These are phyloP conservation scores for Galerina sulciceps DNA, from an alignment of 768 basidiomycete species.

Conservation along the genomic window DNA sequence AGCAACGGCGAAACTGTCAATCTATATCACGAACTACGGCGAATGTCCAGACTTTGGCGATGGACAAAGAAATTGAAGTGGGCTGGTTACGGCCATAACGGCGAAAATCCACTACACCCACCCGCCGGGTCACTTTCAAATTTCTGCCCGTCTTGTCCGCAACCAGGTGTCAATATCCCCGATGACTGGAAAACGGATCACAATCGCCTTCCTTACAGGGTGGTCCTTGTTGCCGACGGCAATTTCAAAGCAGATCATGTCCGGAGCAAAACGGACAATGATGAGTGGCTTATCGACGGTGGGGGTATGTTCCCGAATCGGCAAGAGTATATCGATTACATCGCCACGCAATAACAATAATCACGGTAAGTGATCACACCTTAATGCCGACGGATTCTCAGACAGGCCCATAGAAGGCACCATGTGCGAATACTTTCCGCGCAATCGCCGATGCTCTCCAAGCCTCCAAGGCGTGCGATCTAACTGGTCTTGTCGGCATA, in stretches of 20 bases:
- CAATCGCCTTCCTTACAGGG: background rate
- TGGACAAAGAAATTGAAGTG: background rate
- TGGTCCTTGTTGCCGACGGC: background rate
- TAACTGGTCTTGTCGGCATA: slow-evolving; percentile 17
- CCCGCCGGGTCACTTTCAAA: background rate
- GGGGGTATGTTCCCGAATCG: no score
- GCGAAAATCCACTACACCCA: background rate
- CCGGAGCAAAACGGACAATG: background rate
- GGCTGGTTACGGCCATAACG: no score
- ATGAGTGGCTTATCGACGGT: no score
- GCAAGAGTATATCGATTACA: no score
- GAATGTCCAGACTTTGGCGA: no score
- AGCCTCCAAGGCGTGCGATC: slow-evolving; percentile 8
- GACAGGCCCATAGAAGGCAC: background rate
- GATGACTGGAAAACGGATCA: background rate
- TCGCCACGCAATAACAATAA: no score
- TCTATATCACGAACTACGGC: no score
- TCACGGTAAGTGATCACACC: no score
- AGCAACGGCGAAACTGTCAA: background rate
- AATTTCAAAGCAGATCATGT: background rate
- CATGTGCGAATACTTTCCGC: background rate
- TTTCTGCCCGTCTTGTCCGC: background rate
- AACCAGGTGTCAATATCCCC: background rate
- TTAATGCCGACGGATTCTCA: no score
- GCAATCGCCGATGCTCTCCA: slow-evolving; percentile 15